A percentile compares a stretch with the other conserved stretches of the same genome.
These are phyloP conservation scores for Bipolaris cookei DNA, from an alignment of 2,329 filamentous ascomycete genomes.

Conservation along the genomic window DNA sequence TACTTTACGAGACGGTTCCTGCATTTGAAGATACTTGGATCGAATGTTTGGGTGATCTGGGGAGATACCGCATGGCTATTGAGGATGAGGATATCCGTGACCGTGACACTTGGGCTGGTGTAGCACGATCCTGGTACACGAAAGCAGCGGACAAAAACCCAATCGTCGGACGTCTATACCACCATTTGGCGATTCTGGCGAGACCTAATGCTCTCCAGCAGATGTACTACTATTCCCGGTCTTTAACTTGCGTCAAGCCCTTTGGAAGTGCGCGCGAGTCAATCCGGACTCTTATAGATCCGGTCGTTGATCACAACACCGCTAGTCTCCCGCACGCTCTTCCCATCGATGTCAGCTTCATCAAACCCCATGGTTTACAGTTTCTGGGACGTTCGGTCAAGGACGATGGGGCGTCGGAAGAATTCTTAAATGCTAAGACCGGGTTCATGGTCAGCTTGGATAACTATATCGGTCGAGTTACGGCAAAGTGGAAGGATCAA, in stretches of 20 bases:
- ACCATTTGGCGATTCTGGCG: conserved; percentile 83
- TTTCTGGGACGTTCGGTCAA: conserved; percentile 59
- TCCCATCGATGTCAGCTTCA: conserved; percentile 65
- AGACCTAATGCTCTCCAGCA: conserved; percentile 73
- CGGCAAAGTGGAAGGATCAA: conserved; percentile 62
- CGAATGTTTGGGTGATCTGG: conserved; percentile 87
- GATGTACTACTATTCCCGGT: conserved; percentile 74
- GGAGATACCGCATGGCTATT: conserved; percentile 87
- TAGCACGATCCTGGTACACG: conserved; percentile 80
- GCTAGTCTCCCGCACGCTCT: conserved; percentile 43
- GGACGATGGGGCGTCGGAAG: conserved; percentile 38
- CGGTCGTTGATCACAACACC: conserved; percentile 51
- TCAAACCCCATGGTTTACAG: conserved; percentile 68
- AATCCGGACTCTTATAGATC: conserved; percentile 70
- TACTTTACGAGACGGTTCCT: conserved; percentile 84
- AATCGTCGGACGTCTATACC: conserved; percentile 78
- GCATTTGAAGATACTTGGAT: conserved; percentile 90
- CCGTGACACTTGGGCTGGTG: conserved; percentile 79
- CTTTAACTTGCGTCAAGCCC: conserved; percentile 69
- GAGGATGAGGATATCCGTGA: conserved; percentile 80
- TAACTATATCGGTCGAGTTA: conserved; percentile 60
- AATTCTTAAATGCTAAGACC: conserved; percentile 53
- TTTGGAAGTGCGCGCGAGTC: conserved; percentile 73
- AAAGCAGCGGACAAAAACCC: conserved; percentile 80
- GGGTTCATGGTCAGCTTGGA: conserved; percentile 64